These are phyloP conservation scores for Rhizophora mangle DNA, from an alignment of 345 rosid species.

Conservation along the genomic window DNA sequence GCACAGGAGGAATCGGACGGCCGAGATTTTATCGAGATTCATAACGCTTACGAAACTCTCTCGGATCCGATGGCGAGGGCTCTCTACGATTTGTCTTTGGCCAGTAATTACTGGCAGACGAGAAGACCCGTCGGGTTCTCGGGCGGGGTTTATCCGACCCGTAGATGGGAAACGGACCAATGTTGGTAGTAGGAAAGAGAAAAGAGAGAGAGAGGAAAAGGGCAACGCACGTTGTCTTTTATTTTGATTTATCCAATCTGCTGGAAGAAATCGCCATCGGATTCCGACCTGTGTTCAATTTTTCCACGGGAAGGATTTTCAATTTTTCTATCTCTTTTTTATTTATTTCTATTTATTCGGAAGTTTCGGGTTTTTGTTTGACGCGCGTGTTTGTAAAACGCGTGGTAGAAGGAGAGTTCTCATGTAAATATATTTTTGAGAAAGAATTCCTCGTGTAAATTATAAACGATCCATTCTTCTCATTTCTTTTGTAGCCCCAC, in stretches of 20 bases:
- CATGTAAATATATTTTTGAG: too few relatives aligned
- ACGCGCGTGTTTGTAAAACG: too few relatives aligned
- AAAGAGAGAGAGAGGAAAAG: neutral
- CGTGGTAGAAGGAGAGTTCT: too few relatives aligned
- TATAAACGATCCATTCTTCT: too few relatives aligned
- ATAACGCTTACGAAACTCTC: slow-evolving; percentile 63
- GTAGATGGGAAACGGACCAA: slow-evolving; percentile 93
- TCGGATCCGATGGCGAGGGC: slow-evolving; percentile 75
- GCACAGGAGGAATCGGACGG: slow-evolving; percentile 37
- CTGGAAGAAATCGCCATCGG: too few relatives aligned
- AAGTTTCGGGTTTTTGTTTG: too few relatives aligned
- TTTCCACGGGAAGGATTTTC: too few relatives aligned
- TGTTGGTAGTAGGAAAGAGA: slow-evolving; percentile 52
- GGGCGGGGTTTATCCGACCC: slow-evolving; percentile 32
- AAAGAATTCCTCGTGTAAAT: too few relatives aligned
- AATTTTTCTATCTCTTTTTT: too few relatives aligned
- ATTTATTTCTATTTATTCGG: too few relatives aligned
- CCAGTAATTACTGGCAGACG: neutral
- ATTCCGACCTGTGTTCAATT: too few relatives aligned
- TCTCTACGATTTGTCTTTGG: slow-evolving; percentile 57
- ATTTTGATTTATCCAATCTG: neutral
- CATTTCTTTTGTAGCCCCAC: too few relatives aligned
- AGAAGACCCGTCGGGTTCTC: slow-evolving; percentile 18
- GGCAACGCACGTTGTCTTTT: neutral
- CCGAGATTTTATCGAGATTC: slow-evolving; percentile 61